Evolutionary conservation across 1,139 yeast species (phyloP).

Genomic region (Candida labiduridarum): DNA sequence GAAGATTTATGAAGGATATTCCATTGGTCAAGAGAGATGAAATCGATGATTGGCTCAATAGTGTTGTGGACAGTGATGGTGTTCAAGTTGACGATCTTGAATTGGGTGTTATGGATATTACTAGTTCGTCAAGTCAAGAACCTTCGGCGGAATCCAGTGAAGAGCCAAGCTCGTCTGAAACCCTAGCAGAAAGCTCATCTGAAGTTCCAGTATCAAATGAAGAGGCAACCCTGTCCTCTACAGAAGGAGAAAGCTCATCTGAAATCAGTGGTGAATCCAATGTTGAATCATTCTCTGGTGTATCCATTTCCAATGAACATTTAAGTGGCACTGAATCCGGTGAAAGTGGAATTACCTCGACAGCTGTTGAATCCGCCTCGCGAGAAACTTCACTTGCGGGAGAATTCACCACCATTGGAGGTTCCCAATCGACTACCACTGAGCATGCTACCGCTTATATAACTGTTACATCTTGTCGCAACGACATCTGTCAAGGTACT

Average conservation of each 20-base stretch:
- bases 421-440: constrained; percentile 19
- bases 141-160: constrained; percentile 2
- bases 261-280: background rate
- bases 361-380: constrained; percentile 15
- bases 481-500: constrained; percentile 33
- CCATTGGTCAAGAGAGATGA: constrained; percentile 24
- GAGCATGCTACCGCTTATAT: constrained; percentile 26
- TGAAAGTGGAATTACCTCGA: background rate
- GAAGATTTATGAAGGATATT: constrained; percentile 30
- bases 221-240: no score
- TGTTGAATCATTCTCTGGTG: background rate
- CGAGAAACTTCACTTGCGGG: background rate
- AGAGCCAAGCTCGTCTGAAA: constrained; percentile 9
- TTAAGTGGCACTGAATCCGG: background rate
- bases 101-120: constrained; percentile 26
- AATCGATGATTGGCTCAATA: constrained; percentile 32
- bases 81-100: constrained; percentile 22
- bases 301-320: background rate
- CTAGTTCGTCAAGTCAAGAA: background rate
- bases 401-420: background rate
- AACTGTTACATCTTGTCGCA: constrained; percentile 52
- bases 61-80: constrained; percentile 24
- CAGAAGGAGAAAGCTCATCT: background rate
- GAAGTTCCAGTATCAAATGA: background rate
- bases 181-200: background rate